These are phyloP conservation scores for Alternaria burnsii DNA, from an alignment of 2,329 filamentous ascomycete species.

Conservation along the genomic window DNA sequence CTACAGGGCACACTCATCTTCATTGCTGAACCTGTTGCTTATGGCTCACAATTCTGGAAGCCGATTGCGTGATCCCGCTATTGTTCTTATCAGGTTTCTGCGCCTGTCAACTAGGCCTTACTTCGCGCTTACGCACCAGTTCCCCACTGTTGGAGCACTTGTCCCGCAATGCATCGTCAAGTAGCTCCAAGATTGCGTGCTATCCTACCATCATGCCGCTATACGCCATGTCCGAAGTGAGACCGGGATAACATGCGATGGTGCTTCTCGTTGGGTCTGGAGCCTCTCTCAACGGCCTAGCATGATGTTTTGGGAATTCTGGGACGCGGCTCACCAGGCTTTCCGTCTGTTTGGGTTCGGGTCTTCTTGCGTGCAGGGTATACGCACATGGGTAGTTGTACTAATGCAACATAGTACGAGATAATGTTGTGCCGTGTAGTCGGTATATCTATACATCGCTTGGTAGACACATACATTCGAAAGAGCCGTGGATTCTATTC, in stretches of 20 bases:
- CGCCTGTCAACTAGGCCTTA: not conserved
- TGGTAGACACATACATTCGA: not conserved
- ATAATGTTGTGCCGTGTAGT: not conserved
- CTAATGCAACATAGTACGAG: not conserved
- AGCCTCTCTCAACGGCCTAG: not conserved
- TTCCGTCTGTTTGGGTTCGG: not conserved
- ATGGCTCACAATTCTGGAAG: not conserved
- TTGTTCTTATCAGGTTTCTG: not conserved
- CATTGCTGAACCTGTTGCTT: too few species aligned
- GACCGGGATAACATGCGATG: not conserved
- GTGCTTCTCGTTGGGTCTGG: not conserved
- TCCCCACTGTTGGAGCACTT: not conserved
- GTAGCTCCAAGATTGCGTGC: conserved; percentile 37
- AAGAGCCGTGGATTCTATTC: not conserved
- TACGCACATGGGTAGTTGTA: not conserved
- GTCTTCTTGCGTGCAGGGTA: not conserved
- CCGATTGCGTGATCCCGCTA: not conserved
- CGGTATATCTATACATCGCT: not conserved
- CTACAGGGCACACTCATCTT: not conserved
- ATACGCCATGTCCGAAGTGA: not conserved
- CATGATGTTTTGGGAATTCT: not conserved
- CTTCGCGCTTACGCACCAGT: not conserved
- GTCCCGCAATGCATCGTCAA: conserved; percentile 22
- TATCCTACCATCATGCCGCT: conserved; percentile 25
- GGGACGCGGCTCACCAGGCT: not conserved